Percentiles rank a stretch among this genome's conserved stretches.
Conservation (phyloP, 768 basidiomycete species). For the Lentinula sp. region DNA sequence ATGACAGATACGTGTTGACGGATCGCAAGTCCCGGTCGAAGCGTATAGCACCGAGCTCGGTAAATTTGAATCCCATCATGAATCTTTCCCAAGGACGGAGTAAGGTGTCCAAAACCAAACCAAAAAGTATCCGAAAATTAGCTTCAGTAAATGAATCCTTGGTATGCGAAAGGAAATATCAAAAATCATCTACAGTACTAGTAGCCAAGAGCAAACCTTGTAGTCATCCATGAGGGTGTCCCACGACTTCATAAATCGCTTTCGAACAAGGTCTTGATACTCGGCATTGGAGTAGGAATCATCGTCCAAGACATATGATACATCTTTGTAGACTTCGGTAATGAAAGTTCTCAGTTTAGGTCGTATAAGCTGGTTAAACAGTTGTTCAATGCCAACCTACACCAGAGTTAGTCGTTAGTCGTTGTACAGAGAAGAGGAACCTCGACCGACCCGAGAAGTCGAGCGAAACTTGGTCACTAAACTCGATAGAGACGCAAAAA, state of each 20-base stretch:
- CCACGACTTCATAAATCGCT: slow-evolving; percentile 89
- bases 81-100: slow-evolving; percentile 96
- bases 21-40: slow-evolving; percentile 91
- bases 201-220: slow-evolving; percentile 46
- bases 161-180: neutral
- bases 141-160: slow-evolving; percentile 84
- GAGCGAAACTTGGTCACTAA: slow-evolving; percentile 62
- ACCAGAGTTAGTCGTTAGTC: neutral
- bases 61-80: slow-evolving; percentile 73
- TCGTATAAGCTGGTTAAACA: slow-evolving; percentile 92
- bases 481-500: slow-evolving; percentile 45
- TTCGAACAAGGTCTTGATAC: slow-evolving; percentile 79
- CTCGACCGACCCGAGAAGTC: slow-evolving; percentile 56
- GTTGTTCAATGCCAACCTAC: slow-evolving; percentile 82
- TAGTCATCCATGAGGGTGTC: slow-evolving; percentile 82
- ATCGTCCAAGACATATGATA: slow-evolving; percentile 85
- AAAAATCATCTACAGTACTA: too few relatives aligned
- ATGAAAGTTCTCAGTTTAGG: slow-evolving; percentile 82
- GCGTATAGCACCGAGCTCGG: slow-evolving; percentile 92
- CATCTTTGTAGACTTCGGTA: slow-evolving; percentile 84
- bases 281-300: slow-evolving; percentile 80
- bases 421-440: neutral
- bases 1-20: slow-evolving; percentile 75
- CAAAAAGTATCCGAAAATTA: slow-evolving; percentile 85
- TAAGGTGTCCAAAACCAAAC: slow-evolving; percentile 77